These are phyloP conservation scores for Puccinia sorghi DNA, from an alignment of 1,284 basidiomycete species.

Conservation along the genomic window DNA sequence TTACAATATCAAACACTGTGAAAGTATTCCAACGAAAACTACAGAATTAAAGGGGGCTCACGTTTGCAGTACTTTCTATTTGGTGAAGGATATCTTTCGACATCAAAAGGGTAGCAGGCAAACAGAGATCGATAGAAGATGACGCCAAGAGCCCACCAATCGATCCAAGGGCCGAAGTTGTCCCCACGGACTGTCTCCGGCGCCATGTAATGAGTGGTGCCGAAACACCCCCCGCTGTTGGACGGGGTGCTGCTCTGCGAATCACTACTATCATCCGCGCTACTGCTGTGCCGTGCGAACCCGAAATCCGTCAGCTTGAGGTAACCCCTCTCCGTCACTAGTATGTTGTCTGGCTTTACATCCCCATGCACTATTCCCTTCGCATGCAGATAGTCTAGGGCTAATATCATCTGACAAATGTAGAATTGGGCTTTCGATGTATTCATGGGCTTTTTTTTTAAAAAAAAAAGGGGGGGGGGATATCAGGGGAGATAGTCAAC, in stretches of 20 bases:
- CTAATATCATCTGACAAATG: constrained; percentile 87
- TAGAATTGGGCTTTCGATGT: constrained; percentile 66
- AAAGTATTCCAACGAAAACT: no score
- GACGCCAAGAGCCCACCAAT: constrained; percentile 35
- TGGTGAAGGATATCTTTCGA: no score
- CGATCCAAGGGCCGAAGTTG: background rate
- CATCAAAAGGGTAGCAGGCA: constrained; percentile 15
- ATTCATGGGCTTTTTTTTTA: constrained; percentile 6
- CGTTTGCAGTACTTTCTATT: no score
- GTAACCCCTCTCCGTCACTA: constrained; percentile 58
- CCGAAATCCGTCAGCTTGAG: constrained; percentile 33
- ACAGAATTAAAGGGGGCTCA: no score
- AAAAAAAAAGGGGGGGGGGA: background rate
- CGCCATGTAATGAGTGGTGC: constrained; percentile 18
- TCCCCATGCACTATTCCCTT: constrained; percentile 95
- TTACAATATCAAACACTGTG: no score
- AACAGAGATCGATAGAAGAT: constrained; percentile 11
- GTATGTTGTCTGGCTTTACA: constrained; percentile 96
- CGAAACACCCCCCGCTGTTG: background rate
- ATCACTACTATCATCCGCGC: background rate
- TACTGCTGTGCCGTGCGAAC: background rate
- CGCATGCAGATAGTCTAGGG: constrained; percentile 88
- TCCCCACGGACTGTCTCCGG: constrained; percentile 1
- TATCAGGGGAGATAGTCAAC: background rate
- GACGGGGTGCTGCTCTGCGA: background rate